Base-by-base conservation (phyloP, 2,329 filamentous ascomycete genomes). In the Microcyclospora tardicrescens region DNA sequence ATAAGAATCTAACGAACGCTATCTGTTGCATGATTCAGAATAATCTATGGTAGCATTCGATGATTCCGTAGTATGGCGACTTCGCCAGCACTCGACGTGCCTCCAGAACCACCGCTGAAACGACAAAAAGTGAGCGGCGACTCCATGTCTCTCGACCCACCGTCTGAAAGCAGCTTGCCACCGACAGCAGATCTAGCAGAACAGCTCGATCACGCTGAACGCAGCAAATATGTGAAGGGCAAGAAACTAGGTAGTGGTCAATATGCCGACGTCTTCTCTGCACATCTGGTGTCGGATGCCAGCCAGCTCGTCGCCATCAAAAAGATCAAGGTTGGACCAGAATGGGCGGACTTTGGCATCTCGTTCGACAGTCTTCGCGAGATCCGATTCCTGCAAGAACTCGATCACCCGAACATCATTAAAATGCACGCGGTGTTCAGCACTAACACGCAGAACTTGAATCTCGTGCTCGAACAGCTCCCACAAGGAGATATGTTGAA, bases 201-300 rank as follows among this genome's bases (percentile, higher is more conserved):
- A 46, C 61, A 66, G 42, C 62, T 70, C 47, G 69, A 71, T 47
- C 58, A 62, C 8, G 54, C 63, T 28, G 61, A 67, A 55, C 85
- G 86, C 61, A 73, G 75, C 49, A 93, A 91, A 68, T 98, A 94
- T 60, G 75, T 91, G 48, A 93, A 93, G 67, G 84, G 84, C 55
- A 86, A 83, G 60, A 91, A 91, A 58, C 76, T 98, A 43, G 91
- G 91, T 60, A 85, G 93, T 63, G 91, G 91, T 67, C 96, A 91
- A 47, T 98, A 98, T 61, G 91, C 91, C 58, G 80, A 93, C 54
- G 91, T 98, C 55, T 95, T 86, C 67, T 77, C 87, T 38, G 91
- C 87, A 37, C 82, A 89, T 61, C 72, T 91, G 34, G 75, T 79
- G 45, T 59, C 65, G 42, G 77, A 91, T 51, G 81, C 85, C 5